These are phyloP conservation scores for Blastobotrys buckinghamii DNA, from an alignment of 1,139 yeast species.

Conservation along the genomic window DNA sequence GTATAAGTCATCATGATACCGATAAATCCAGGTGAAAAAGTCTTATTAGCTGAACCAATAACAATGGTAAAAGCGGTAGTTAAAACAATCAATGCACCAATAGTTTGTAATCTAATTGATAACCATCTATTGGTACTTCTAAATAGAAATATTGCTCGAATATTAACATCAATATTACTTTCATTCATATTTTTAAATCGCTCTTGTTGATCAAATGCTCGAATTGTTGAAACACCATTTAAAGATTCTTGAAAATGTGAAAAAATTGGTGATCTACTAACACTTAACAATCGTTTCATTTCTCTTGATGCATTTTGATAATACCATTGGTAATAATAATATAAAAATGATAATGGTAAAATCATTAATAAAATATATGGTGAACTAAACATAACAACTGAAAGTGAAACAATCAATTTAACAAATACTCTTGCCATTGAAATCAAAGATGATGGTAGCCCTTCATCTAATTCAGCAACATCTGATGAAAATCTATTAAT, in stretches of 20 bases:
- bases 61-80: constrained; percentile 45
- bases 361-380: constrained; percentile 49
- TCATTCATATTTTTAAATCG: constrained; percentile 52
- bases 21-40: constrained; percentile 59
- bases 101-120: constrained; percentile 57
- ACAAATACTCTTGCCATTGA: constrained; percentile 48
- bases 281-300: constrained; percentile 72
- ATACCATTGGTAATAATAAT: constrained; percentile 77
- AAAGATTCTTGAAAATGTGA: constrained; percentile 74
- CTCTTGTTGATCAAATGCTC: constrained; percentile 47
- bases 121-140: constrained; percentile 56
- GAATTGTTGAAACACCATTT: constrained; percentile 65
- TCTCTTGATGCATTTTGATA: constrained; percentile 76
- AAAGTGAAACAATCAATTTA: constrained; percentile 54
- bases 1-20: constrained; percentile 74
- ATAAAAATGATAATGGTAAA: constrained; percentile 50
- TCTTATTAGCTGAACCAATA: constrained; percentile 47
- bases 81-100: constrained; percentile 60
- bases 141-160: constrained; percentile 49
- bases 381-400: constrained; percentile 67
- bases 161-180: constrained; percentile 56
- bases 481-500: constrained; percentile 72
- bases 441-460: constrained; percentile 36
- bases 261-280: constrained; percentile 69
- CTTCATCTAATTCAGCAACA: constrained; percentile 63